Conservation (phyloP, 208 protist genomes). For the Acanthamoeba sp. region DNA sequence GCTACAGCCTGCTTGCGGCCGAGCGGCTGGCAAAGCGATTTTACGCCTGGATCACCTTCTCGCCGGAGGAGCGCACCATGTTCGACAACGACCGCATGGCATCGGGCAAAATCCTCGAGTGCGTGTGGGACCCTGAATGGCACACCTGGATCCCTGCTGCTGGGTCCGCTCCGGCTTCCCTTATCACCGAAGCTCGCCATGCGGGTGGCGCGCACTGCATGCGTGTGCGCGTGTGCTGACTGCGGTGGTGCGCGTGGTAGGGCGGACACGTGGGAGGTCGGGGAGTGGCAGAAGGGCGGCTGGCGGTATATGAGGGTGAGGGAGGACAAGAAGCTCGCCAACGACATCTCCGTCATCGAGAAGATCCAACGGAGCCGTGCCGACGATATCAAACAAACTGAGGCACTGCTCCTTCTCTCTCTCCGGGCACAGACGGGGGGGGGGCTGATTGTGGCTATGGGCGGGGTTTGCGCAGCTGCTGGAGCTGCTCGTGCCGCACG, state of each 20-base stretch:
- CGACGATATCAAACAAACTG: slow-evolving; percentile 42
- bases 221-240: neutral
- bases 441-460: too few species aligned
- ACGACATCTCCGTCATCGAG: slow-evolving; percentile 70
- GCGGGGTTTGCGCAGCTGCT: neutral
- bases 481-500: slow-evolving; percentile 1
- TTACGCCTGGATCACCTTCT: slow-evolving; percentile 77
- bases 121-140: slow-evolving; percentile 73
- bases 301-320: slow-evolving; percentile 76
- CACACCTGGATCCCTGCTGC: neutral
- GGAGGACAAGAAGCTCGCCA: slow-evolving; percentile 77
- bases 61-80: neutral
- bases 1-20: slow-evolving; percentile 47
- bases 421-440: too few species aligned
- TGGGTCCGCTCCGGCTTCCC: neutral
- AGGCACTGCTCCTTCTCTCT: neutral
- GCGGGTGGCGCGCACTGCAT: too few species aligned
- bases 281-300: slow-evolving; percentile 18
- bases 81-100: slow-evolving; percentile 57
- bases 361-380: neutral
- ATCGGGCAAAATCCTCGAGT: slow-evolving; percentile 72
- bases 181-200: too few species aligned
- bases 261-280: neutral
- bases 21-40: neutral
- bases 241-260: neutral